phyloP scores from a whole-genome alignment of 2,329 filamentous ascomycete genomes.

The Cryphonectria japonica region DNA sequence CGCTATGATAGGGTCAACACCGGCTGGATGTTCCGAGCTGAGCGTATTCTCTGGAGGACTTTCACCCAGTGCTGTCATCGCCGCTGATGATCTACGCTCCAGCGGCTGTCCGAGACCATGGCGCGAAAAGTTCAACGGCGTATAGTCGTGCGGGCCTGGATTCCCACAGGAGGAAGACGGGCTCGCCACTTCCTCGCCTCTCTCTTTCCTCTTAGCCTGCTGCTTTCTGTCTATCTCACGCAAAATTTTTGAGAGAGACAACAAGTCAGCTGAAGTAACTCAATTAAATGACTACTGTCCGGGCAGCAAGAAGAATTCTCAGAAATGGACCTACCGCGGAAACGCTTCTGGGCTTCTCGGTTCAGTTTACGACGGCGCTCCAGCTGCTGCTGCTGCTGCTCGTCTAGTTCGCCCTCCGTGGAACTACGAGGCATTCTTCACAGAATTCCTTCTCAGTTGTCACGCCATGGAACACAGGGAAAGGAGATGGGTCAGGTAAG shows the following conservation, averaged over 20 bases:
- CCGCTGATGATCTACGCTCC: not conserved
- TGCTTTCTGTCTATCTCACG: not conserved
- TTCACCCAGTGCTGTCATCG: not conserved
- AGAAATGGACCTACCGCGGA: not conserved
- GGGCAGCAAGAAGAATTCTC: not conserved
- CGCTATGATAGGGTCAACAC: not conserved
- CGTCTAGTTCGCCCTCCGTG: not conserved
- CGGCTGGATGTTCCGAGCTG: not conserved
- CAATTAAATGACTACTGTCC: not conserved
- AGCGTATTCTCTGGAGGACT: not conserved
- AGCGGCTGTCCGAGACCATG: not conserved
- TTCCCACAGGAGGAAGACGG: not conserved
- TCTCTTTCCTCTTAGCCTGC: not conserved
- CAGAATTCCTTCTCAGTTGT: not conserved
- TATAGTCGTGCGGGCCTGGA: not conserved
- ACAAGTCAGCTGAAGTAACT: not conserved
- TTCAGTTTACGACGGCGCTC: slow-evolving; percentile 1
- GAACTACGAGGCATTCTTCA: not conserved
- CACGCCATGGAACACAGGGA: not conserved
- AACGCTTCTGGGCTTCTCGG: not conserved
- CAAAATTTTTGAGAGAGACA: not conserved
- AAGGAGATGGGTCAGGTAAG: not conserved
- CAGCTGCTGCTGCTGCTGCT: slow-evolving; percentile 1
- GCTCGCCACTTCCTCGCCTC: not conserved
- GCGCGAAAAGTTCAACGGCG: not conserved